Evolutionary conservation across 83 land plant species (phyloP), one percentile per base, ranked within the genome.

Genomic region (Picea abies): DNA sequence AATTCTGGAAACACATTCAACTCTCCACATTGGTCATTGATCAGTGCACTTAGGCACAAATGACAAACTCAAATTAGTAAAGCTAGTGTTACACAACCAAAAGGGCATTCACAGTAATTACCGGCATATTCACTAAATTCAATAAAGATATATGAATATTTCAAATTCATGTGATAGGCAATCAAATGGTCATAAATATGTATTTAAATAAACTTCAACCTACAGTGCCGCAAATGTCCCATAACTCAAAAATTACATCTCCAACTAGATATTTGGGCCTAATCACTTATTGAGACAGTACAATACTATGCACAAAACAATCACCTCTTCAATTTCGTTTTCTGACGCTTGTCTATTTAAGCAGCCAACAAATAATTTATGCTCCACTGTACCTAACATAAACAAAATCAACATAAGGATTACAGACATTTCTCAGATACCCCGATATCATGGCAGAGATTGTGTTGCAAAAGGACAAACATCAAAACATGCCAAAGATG

Each of bases 251-350:
- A 11, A 56, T 56, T 56, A 12, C 60, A 12, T 56, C 15, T 12
- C 60, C 60, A 56, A 56, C 60, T 56, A 56, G 60, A 56, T 56
- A 56, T 56, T 11, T 56, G 60, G 3, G 14, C 60, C 14, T 56
- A 56, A 56, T 56, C 60, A 11, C 60, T 11, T 11, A 56, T 12
- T 56, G 60, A 56, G 14, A 11, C 60, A 56, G 60, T 1, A 12
- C 15, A 11, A 56, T 56, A 56, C 60, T 56, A 15, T 58, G 81
- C 35, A 60, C 20, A 58, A n/a, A 26, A 14, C 79, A 63, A 44
- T 72, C 89, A 95, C 98, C 85, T 96, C 98, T 80, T 93, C 94
- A 86, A 96, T 87, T 79, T 96, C 98, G 63, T 91, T 90, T 78
- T 91, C 94, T 32, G 88, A 87, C 8, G 98, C 97, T 82, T 94